Evolutionary conservation across 495 filamentous ascomycete species (phyloP), one percentile per base, ranked within the genome.

Genomic region (Aspergillus leporis): DNA sequence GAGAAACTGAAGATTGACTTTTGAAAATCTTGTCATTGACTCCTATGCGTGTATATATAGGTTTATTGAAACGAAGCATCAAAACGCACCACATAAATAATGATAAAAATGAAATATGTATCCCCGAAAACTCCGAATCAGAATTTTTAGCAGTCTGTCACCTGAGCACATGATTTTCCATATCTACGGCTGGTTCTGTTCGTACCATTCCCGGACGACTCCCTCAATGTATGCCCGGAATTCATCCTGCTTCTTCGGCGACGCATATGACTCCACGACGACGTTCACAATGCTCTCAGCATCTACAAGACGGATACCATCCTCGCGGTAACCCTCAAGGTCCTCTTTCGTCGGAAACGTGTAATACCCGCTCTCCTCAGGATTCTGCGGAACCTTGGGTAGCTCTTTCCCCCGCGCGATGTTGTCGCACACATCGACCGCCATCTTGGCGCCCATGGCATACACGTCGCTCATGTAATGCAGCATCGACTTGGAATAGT

Each of bases 211-310:
- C n/a, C 18, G 36, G 14, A 56, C 41, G 28, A 56, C 53, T 21
- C 18, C 28, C 1, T 41, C 13, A 4, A 56, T 23, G 16, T 56
- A 48, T 2, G 23, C 43, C n/a, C 41, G 25, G 25, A 56, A 32
- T 21, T 16, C 13, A 14, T 43, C 40, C 21, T 48, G 41, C 43
- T 48, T 19, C 32, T 21, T 28, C 8, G 23, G 41, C 5, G 53
- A 16, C 21, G 53, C 53, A 43, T 28, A 56, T 28, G 53, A 56
- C 23, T 56, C 40, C 25, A 56, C 53, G 22, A 56, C 18, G 16
- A 34, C 45, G 12, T 32, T 48, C 4, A 56, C 30, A 25, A 56
- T 45, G 9, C 41, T 45, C 41, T 45, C 41, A 7, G 41, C 41
- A 14, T 45, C 41, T 10, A 45, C 41, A 1, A 45, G 16, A 45